Evolutionary conservation across 306 rosid species (phyloP), one percentile per base, ranked within the genome.

Genomic region (Biancaea sappan): DNA sequence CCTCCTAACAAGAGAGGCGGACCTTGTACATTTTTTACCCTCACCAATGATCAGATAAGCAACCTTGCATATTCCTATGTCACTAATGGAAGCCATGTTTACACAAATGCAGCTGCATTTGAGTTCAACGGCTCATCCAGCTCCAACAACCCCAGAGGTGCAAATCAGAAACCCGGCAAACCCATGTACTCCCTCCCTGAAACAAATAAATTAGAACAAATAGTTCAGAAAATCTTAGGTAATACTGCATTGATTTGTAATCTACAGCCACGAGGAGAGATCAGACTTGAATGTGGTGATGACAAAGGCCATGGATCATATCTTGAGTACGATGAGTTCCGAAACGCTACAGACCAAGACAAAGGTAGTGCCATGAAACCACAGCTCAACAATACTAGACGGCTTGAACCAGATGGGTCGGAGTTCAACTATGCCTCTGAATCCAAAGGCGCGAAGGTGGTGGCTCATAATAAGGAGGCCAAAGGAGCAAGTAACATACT

Each of bases 351-450:
- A 37, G 76, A 66, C 47, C 85, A 87, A 69, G 91, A 72, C 78
- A 84, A 79, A 74, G 68, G 53, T 28, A 74, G 1, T 40, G 76
- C 59, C 3, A 35, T 41, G 31, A 74, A 79, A 41, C 37, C 58
- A 60, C 79, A 57, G 53, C 80, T 74, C 72, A 89, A 82, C 84
- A 81, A 88, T 46, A 79, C 94, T 51, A 92, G 84, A 32, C 80
- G 92, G 58, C 86, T 89, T 37, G 98, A 94, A 83, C 86, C 86
- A 5, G 96, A 86, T 76, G 98, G 96, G 32, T 76, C 90, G 0
- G 91, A 83, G 77, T 91, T 88, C 85, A 91, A 94, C 82, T 88
- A 89, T 38, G 98, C 98, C n/a, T 91, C 96, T 15, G 94, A 85
- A 28, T 88, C 94, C 18, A 94, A 91, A 81, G 97, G 98, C 14